phyloP scores from a whole-genome alignment of 2,329 filamentous ascomycete genomes.

The Botryosphaeria dothidea region DNA sequence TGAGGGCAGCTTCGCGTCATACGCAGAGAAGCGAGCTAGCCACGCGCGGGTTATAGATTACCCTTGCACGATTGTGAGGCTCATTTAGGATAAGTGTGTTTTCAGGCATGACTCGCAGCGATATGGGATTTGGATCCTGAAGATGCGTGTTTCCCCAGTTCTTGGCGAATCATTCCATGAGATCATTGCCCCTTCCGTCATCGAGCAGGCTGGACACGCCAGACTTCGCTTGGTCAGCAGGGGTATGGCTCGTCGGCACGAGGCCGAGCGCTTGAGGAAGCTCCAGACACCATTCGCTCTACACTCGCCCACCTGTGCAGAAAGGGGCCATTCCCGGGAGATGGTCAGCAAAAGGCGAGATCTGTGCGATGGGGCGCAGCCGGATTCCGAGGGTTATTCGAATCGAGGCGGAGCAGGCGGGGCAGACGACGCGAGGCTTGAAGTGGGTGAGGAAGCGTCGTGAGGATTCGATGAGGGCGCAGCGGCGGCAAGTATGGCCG shows the following conservation, averaged over 20 bases:
- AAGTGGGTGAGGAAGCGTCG: not conserved
- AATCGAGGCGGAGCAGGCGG: not conserved
- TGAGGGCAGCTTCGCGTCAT: not conserved
- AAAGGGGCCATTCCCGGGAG: too few relatives aligned
- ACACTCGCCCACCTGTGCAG: not conserved
- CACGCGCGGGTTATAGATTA: not conserved
- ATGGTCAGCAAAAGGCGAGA: not conserved
- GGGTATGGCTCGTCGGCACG: not conserved
- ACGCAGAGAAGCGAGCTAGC: not conserved
- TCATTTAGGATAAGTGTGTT: not conserved
- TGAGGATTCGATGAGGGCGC: not conserved
- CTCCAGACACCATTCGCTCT: not conserved
- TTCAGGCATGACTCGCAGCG: not conserved
- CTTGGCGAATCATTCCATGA: not conserved
- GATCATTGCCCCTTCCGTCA: not conserved
- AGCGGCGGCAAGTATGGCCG: not conserved
- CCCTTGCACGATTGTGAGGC: not conserved
- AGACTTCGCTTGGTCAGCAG: not conserved
- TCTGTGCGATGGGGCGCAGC: not conserved
- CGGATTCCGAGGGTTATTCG: not conserved
- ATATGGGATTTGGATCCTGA: not conserved
- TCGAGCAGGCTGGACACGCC: not conserved
- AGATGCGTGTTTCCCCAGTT: slow-evolving; percentile 3
- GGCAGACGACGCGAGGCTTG: not conserved
- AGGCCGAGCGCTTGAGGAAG: not conserved